Percentiles rank a stretch among this genome's conserved stretches.
These are phyloP conservation scores for Agaricus sinodeliciosus DNA, from an alignment of 768 basidiomycete genomes.

Conservation along the genomic window DNA sequence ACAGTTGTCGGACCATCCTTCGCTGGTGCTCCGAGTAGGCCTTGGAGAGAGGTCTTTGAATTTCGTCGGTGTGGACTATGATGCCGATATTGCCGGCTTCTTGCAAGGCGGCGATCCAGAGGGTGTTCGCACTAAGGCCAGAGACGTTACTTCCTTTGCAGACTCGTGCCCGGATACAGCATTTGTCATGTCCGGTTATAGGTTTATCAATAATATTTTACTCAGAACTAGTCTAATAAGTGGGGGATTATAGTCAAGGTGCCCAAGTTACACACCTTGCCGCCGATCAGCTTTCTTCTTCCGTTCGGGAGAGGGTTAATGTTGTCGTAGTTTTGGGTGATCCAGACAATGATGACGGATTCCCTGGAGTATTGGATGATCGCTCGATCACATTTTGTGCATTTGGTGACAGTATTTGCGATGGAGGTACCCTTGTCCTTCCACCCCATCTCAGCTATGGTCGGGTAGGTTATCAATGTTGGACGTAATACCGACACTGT, in stretches of 20 bases:
- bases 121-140: conserved; percentile 13
- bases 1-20: conserved; percentile 14
- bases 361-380: conserved; percentile 20
- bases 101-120: conserved; percentile 12
- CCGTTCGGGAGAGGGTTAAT: conserved; percentile 19
- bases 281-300: conserved; percentile 24
- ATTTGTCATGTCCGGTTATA: conserved; percentile 21
- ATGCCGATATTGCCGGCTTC: conserved; percentile 11
- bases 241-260: conserved; percentile 19
- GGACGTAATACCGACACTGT: neutral
- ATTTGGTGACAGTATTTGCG: conserved; percentile 25
- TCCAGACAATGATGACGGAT: conserved; percentile 22
- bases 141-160: conserved; percentile 9
- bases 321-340: conserved; percentile 31
- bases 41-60: conserved; percentile 2
- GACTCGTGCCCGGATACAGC: conserved; percentile 18
- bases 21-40: neutral
- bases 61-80: conserved; percentile 12
- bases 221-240: neutral
- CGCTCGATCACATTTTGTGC: conserved; percentile 23
- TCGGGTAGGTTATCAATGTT: conserved; percentile 6
- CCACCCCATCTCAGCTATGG: conserved; percentile 20
- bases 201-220: neutral
- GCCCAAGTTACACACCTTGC: conserved; percentile 33
- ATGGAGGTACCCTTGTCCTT: conserved; percentile 17